Base-by-base conservation (phyloP, 208 protist species). In the Strigomonas galati region DNA sequence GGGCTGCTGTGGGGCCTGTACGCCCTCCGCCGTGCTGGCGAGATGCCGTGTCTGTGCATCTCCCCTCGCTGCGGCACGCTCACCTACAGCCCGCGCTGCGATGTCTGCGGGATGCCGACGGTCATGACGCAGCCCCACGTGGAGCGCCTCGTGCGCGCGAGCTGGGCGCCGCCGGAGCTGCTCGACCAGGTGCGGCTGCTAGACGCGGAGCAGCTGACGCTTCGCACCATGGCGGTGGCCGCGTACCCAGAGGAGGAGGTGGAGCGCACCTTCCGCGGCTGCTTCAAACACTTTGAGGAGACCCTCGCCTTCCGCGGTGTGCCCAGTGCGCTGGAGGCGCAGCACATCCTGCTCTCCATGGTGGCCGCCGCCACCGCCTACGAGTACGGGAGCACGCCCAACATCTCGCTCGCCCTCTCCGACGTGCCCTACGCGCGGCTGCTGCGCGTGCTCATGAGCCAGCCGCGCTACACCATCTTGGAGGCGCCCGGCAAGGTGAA, bases 1-100 rank as follows among this genome's bases (percentile, higher is more conserved):
- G 70, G 72, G 2, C 69, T 87, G 37, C 63, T 79, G 53, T 92
- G 85, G 85, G 88, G 88, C 35, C 74, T 94, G 19, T 91, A 91
- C 63, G 57, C 79, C 10, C 69, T 94, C 2, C 77, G 71, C 24
- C 46, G 72, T 7, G 85, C 79, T 17, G 74, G 55, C 7, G 79
- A 81, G 40, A 84, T 91, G 80, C 85, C 88, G 19, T 72, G 69
- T 37, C 23, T 78, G 32, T 94, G 88, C 43, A 70, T 90, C 23
- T 67, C 44, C 19, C 81, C 85, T 5, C 51, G 48, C 37, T 90
- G 88, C 67, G n/a, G 43, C 31, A 75, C 68, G 12, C 61, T 84
- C 31, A 87, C 85, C 14, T 90, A 87, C 28, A 35, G 37, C 2
- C 35, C 58, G 0, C 53, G 44, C 2, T 94, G 88, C 76, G 72